Percentiles rank a stretch among this genome's conserved stretches.
Conservation (phyloP, 2,329 filamentous ascomycete genomes). For the Bipolaris bicolor region DNA sequence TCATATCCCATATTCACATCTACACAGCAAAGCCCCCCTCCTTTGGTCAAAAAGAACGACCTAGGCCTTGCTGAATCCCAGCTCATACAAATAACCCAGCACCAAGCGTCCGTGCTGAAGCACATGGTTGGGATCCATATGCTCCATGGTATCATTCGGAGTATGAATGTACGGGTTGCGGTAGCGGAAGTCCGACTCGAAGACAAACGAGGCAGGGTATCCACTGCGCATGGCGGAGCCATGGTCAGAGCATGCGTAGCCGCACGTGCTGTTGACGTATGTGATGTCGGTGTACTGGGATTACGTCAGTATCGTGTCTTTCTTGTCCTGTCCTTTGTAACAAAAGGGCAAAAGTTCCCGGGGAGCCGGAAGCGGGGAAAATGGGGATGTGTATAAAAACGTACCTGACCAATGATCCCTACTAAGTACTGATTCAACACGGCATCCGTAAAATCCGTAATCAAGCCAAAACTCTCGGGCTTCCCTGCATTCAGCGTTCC, state of each 20-base stretch:
- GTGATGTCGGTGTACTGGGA: constrained; percentile 81
- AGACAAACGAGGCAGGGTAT: constrained; percentile 75
- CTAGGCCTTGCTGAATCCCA: constrained; percentile 63
- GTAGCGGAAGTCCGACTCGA: constrained; percentile 69
- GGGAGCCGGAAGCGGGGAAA: no score
- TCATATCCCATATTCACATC: no score
- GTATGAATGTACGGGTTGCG: constrained; percentile 69
- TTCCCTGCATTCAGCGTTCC: constrained; percentile 43
- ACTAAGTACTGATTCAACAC: constrained; percentile 87
- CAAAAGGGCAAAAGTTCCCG: no score
- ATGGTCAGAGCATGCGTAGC: constrained; percentile 81
- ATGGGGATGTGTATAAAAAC: not conserved
- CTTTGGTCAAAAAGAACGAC: no score
- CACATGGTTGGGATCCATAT: constrained; percentile 83
- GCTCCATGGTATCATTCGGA: constrained; percentile 70
- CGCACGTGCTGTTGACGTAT: constrained; percentile 83
- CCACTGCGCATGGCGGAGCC: constrained; percentile 73
- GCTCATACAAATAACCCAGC: constrained; percentile 78
- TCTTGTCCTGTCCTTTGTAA: no score
- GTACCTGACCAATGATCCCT: constrained; percentile 67
- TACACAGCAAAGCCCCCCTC: no score
- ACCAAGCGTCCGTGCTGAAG: constrained; percentile 85
- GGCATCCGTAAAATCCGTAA: constrained; percentile 85
- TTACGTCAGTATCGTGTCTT: not conserved
- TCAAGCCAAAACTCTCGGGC: constrained; percentile 84